Evolutionary conservation across 2,329 filamentous ascomycete species (phyloP).

Genomic region (Pseudogymnoascus sp.): DNA sequence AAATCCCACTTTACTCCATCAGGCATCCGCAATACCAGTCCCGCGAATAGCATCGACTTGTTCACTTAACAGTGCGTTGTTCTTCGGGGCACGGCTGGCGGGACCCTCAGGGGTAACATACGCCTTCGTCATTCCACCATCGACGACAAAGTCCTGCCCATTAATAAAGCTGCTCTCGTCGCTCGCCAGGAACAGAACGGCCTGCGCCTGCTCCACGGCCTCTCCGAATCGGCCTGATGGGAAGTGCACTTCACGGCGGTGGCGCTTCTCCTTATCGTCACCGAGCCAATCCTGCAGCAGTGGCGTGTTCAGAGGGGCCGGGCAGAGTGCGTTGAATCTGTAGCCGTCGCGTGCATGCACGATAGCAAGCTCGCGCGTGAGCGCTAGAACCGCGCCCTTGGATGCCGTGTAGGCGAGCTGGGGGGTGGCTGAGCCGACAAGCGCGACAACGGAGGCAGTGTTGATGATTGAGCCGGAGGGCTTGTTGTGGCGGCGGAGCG

Average conservation of each 20-base stretch:
- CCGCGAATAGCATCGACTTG: slow-evolving; percentile 26
- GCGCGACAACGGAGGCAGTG: slow-evolving; percentile 62
- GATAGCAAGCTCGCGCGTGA: slow-evolving; percentile 67
- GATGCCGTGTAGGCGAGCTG: slow-evolving; percentile 69
- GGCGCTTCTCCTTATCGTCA: slow-evolving; percentile 60
- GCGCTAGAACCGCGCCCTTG: slow-evolving; percentile 66
- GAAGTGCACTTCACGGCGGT: slow-evolving; percentile 67
- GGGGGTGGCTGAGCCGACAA: slow-evolving; percentile 64
- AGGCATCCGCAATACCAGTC: neutral
- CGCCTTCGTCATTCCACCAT: slow-evolving; percentile 91
- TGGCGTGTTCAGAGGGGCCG: slow-evolving; percentile 66
- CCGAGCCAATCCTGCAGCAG: slow-evolving; percentile 71
- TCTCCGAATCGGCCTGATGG: slow-evolving; percentile 68
- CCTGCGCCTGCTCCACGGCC: slow-evolving; percentile 68
- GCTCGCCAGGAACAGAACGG: slow-evolving; percentile 64
- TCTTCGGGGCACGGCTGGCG: slow-evolving; percentile 44
- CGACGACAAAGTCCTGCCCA: slow-evolving; percentile 80
- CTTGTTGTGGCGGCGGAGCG: slow-evolving; percentile 60
- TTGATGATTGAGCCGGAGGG: slow-evolving; percentile 63
- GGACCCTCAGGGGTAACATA: slow-evolving; percentile 66
- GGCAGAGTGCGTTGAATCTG: slow-evolving; percentile 66
- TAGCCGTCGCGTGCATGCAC: slow-evolving; percentile 67
- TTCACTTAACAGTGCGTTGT: slow-evolving; percentile 27
- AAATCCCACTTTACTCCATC: neutral
- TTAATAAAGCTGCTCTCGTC: slow-evolving; percentile 71